Base-by-base conservation (phyloP, 495 filamentous ascomycete genomes). In the Podospora anserina region DNA sequence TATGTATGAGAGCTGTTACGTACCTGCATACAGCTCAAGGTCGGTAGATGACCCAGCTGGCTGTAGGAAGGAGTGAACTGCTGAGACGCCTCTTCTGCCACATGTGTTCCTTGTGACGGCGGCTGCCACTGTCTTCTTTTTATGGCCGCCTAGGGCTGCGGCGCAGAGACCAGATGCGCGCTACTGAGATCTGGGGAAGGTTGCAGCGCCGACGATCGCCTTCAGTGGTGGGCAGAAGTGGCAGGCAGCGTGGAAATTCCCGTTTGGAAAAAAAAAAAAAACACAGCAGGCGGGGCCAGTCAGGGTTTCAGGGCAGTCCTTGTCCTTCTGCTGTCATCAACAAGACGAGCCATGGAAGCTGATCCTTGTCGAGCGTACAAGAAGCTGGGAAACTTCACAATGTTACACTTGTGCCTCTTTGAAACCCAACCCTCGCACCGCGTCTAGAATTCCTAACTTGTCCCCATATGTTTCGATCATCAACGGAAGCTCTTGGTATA, bases 171-270 rank as follows among this genome's bases (percentile, higher is more conserved):
- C 39, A 13, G 39, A 49, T 49, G 27, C 56, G 62, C 60, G 63
- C 66, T 63, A 66, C 63, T 39, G 26, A 65, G 69, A 69, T 71
- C 69, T 66, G 68, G 68, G 68, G 63, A 73, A 66, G 60, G 62
- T 71, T 67, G 61, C 64, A 70, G 39, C 23, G 59, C 34, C 9
- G 32, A 27, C 63, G 68, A 70, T 70, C 66, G 66, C 44, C 63
- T 64, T 65, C 66, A 58, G 18, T 58, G 55, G 30, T 32, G 30
- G 30, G 30, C 30, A 7, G 30, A 23, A 23, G n/a, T 58, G 55
- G 23, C 16, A 18, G 20, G 20, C 54, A 57, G n/a, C 55, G 19
- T 66, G 63, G 71, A 66, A 73, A 64, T 64, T 58, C 60, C 65
- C 59, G 68, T 65, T 65, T 61, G 68, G 68, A 73, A 68, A 65